These are phyloP conservation scores for Ganoderma lucidum DNA, from an alignment of 1,284 basidiomycete genomes.

Conservation along the genomic window DNA sequence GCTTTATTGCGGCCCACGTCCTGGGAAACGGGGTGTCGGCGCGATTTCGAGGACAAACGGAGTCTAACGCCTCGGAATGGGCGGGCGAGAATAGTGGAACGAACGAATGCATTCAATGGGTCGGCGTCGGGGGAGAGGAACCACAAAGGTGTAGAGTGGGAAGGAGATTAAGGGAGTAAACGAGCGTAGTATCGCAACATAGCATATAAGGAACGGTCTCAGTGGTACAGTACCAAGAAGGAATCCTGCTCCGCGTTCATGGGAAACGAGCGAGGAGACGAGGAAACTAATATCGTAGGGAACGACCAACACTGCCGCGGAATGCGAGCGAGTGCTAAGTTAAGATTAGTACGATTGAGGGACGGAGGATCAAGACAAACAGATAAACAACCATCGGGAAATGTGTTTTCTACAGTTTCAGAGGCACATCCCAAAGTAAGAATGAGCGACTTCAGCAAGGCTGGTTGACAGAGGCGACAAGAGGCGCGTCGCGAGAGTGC, in stretches of 20 bases:
- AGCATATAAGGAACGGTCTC: too few species aligned
- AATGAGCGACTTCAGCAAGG: background rate
- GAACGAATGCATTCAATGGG: too few species aligned
- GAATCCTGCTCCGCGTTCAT: background rate
- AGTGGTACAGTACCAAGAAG: background rate
- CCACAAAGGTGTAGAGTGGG: too few species aligned
- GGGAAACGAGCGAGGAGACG: background rate
- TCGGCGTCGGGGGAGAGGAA: background rate
- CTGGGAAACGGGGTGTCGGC: too few species aligned
- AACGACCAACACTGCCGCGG: background rate
- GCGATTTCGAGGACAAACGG: too few species aligned
- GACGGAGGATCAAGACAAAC: background rate
- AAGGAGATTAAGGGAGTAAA: too few species aligned
- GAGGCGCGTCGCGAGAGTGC: background rate
- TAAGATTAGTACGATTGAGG: background rate
- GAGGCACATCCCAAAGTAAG: background rate
- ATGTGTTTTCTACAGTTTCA: background rate
- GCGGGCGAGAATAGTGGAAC: too few species aligned
- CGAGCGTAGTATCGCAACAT: too few species aligned
- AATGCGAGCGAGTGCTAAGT: background rate
- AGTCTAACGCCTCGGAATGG: too few species aligned
- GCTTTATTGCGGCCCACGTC: too few species aligned
- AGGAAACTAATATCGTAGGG: background rate
- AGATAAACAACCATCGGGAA: background rate
- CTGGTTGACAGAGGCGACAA: background rate